A percentile compares a stretch with the other conserved stretches of the same genome.
These are phyloP conservation scores for Zalerion maritima DNA, from an alignment of 495 filamentous ascomycete genomes.

Conservation along the genomic window DNA sequence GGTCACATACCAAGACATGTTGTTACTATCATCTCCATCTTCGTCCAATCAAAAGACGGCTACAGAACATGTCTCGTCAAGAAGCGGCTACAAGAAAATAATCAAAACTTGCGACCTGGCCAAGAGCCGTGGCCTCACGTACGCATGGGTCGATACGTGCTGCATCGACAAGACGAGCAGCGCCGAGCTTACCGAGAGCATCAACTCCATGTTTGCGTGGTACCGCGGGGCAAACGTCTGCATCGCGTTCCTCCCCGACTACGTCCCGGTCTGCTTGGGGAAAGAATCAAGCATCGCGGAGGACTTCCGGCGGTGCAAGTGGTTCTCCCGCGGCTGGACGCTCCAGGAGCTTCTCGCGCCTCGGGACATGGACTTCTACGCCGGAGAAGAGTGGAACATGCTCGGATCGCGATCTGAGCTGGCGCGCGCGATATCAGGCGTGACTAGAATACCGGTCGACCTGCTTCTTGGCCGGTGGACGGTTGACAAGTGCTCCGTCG, in stretches of 20 bases:
- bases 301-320: constrained; percentile 9
- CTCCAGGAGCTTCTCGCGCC: constrained; percentile 19
- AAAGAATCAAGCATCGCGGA: too few species aligned
- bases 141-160: constrained; percentile 11
- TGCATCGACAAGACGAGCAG: constrained; percentile 18
- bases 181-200: too few species aligned
- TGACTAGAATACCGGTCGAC: too few species aligned
- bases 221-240: constrained; percentile 15
- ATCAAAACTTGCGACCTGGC: constrained; percentile 5
- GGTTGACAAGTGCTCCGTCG: too few species aligned
- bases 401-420: too few species aligned
- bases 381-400: too few species aligned
- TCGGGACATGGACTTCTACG: constrained; percentile 2
- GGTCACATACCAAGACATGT: not conserved
- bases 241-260: constrained; percentile 20
- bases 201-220: constrained; percentile 19
- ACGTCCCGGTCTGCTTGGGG: too few species aligned
- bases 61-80: not conserved
- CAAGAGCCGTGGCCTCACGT: constrained; percentile 3
- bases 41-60: too few species aligned
- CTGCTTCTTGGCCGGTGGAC: too few species aligned
- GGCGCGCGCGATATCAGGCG: too few species aligned
- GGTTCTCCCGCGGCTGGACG: constrained; percentile 22
- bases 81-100: constrained; percentile 7
- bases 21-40: too few species aligned